Conservation (phyloP, 139 green algal species). For the Chlamydomonas incerta region DNA sequence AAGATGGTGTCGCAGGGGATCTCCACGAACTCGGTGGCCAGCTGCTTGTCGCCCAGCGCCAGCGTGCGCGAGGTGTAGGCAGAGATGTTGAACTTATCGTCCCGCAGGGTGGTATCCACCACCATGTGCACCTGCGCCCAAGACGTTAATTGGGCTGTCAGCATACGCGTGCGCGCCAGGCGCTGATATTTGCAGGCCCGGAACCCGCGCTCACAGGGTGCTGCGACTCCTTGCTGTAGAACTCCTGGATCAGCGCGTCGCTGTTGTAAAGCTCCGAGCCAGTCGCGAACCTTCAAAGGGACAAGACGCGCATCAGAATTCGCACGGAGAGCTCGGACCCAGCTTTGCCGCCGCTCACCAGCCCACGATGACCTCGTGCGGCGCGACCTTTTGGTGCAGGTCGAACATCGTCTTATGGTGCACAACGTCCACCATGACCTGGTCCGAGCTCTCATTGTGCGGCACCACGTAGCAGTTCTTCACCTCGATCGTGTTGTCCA, state of each 20-base stretch:
- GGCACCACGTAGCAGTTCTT: constrained; percentile 96
- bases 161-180: too few species aligned
- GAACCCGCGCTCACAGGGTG: constrained; percentile 59
- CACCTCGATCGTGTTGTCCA: constrained; percentile 80
- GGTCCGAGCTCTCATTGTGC: constrained; percentile 92
- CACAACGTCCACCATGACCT: constrained; percentile 95
- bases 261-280: constrained; percentile 78
- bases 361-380: constrained; percentile 88
- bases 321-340: neutral
- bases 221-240: constrained; percentile 81
- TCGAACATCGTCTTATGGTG: constrained; percentile 95
- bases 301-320: neutral
- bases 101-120: constrained; percentile 84
- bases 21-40: constrained; percentile 93
- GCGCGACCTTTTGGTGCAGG: constrained; percentile 90
- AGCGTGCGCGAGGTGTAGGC: constrained; percentile 79
- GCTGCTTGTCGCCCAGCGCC: constrained; percentile 46
- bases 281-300: constrained; percentile 87
- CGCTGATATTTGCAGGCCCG: neutral
- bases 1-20: constrained; percentile 83
- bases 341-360: constrained; percentile 74
- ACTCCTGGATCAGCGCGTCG: constrained; percentile 94
- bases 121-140: constrained; percentile 81
- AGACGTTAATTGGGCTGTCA: too few species aligned
- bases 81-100: constrained; percentile 67